Percentiles rank a stretch among this genome's conserved stretches.
Conservation (phyloP, 306 rosid genomes). For the Cicer yamashitae region DNA sequence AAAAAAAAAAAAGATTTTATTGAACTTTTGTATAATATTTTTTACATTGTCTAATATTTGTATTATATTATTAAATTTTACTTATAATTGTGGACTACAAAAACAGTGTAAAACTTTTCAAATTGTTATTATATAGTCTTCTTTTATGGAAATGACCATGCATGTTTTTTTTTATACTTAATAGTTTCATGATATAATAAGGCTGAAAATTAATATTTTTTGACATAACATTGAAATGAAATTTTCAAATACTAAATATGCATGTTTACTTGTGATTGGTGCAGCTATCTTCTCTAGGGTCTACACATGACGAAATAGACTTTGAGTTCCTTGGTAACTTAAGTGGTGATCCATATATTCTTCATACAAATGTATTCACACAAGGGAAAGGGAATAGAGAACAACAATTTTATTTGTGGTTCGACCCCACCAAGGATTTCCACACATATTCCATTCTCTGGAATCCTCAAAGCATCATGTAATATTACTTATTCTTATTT, state of each 20-base stretch:
- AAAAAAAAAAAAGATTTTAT: no score
- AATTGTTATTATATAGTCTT: background rate
- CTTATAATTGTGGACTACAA: background rate
- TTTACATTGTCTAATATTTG: no score
- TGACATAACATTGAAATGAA: background rate
- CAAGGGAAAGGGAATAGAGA: constrained; percentile 71
- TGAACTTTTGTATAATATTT: no score
- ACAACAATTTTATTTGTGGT: constrained; percentile 70
- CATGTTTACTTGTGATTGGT: constrained; percentile 1
- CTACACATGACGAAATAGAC: constrained; percentile 69
- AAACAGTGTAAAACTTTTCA: background rate
- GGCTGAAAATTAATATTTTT: background rate
- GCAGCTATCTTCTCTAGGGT: constrained; percentile 66
- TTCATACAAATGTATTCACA: constrained; percentile 65
- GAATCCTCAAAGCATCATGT: constrained; percentile 72
- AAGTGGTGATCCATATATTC: constrained; percentile 71
- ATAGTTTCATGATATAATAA: background rate
- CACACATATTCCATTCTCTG: constrained; percentile 69
- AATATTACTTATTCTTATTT: background rate
- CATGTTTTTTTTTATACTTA: background rate
- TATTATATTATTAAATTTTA: no score
- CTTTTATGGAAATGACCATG: background rate
- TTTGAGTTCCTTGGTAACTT: constrained; percentile 73
- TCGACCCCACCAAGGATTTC: constrained; percentile 68
- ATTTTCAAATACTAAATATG: background rate